A percentile compares a stretch with the other conserved stretches of the same genome.
phyloP scores from a whole-genome alignment of 768 basidiomycete species.

The Trametes cinnabarina region DNA sequence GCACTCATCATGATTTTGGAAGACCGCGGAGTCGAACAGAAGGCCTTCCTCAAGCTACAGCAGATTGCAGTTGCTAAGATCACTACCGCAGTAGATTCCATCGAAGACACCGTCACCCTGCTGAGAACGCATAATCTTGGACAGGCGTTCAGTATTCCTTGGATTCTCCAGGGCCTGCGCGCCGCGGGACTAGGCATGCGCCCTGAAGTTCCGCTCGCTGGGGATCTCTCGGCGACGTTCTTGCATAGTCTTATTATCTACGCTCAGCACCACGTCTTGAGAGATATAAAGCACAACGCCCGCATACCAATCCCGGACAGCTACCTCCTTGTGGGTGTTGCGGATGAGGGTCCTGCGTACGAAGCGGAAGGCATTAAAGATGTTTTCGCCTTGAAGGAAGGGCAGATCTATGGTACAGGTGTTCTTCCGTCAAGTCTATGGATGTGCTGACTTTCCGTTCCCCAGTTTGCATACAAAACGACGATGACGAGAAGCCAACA shows the following conservation, averaged over 20 bases:
- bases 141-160: conserved; percentile 45
- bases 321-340: conserved; percentile 73
- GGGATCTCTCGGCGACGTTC: conserved; percentile 22
- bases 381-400: conserved; percentile 52
- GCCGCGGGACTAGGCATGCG: conserved; percentile 27
- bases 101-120: conserved; percentile 46
- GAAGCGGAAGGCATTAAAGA: conserved; percentile 45
- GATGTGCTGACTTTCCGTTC: not conserved
- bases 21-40: conserved; percentile 59
- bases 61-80: conserved; percentile 53
- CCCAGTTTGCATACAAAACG: conserved; percentile 62
- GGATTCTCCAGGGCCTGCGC: conserved; percentile 49
- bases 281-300: conserved; percentile 74
- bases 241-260: conserved; percentile 33
- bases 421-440: not conserved
- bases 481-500: conserved; percentile 45
- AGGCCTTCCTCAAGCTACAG: conserved; percentile 64
- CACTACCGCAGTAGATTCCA: conserved; percentile 57
- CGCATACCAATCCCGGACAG: conserved; percentile 69
- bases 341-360: conserved; percentile 78
- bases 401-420: conserved; percentile 64
- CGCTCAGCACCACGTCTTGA: conserved; percentile 60
- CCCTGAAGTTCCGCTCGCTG: conserved; percentile 5
- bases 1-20: conserved; percentile 78
- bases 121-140: conserved; percentile 50